phyloP scores from a whole-genome alignment of 169 alveolate genomes.

The Toxoplasma gondii region DNA sequence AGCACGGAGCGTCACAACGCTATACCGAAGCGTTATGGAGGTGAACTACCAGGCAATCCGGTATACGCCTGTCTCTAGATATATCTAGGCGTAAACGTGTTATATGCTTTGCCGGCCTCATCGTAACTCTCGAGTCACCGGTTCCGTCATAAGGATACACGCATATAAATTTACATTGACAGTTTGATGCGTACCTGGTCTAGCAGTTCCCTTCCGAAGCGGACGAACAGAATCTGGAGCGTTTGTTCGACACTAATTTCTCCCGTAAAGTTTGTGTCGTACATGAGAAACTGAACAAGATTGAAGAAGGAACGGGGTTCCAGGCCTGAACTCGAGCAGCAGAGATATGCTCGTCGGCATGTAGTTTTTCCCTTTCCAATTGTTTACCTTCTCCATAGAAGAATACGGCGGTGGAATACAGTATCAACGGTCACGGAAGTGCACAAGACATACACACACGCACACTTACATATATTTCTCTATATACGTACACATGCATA shows the following conservation, averaged over 20 bases:
- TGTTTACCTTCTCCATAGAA: background rate
- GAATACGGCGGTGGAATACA: background rate
- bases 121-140: no score
- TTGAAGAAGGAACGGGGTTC: slow-evolving; percentile 91
- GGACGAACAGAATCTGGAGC: slow-evolving; percentile 89
- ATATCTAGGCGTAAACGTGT: no score
- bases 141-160: background rate
- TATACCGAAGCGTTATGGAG: background rate
- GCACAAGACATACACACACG: no score
- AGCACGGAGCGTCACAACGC: background rate
- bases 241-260: slow-evolving; percentile 92
- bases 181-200: slow-evolving; percentile 81
- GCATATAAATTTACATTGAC: slow-evolving; percentile 87
- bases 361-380: background rate
- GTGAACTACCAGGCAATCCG: background rate
- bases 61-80: no score
- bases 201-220: slow-evolving; percentile 86
- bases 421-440: no score
- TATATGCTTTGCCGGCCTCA: no score
- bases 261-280: slow-evolving; percentile 84
- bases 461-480: no score
- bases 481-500: no score
- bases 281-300: slow-evolving; percentile 91
- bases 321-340: slow-evolving; percentile 70
- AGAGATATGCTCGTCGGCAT: background rate